Evolutionary conservation across 257 asterid species (phyloP), one percentile per base, ranked within the genome.

Genomic region (Lantana camara): DNA sequence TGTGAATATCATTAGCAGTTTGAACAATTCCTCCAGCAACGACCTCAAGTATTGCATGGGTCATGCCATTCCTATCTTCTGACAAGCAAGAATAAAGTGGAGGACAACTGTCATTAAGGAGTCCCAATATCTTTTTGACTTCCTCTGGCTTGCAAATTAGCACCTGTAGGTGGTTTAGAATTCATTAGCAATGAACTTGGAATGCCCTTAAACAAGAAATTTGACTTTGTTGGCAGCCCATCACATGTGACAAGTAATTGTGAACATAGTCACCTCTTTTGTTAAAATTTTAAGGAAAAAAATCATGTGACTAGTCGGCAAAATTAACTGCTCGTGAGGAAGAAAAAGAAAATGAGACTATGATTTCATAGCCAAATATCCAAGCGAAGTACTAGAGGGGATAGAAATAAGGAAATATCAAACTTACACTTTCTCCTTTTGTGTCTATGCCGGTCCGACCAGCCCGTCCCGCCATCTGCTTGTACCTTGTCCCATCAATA

Each of bases 1-100:
- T 88, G 82, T 93, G 75, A 81, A 93, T 93, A 59, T 93, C 99
- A 67, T 66, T 69, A 57, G 99, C 95, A 59, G 96, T 90, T 76
- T 93, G 99, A 75, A 93, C 99, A 75, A 93, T 90, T 71, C 99
- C 99, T 60, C 99, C 97, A 69, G 97, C 95, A 70, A 90, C 97
- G 70, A 93, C 99, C 81, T 93, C 99, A 69, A 93, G 75, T 77
- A 90, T 93, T 66, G 99, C 97, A 69, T 93, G 99, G 77, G 89
- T 93, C 99, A 93, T 93, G 69, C 99, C 99, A 77, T 90, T 93
- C 83, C 87, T 90, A 76, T 90, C 97, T 79, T 93, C 99, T 12
- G 99, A 85, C 83, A 93, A 78, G 77, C 99, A 93, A 73, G 99
- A 93, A 71, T 85, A 57, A 61, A 93, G 87, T n/a, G 96, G 96